phyloP scores from a whole-genome alignment of 2,329 filamentous ascomycete species.

The Cladosporium halotolerans region DNA sequence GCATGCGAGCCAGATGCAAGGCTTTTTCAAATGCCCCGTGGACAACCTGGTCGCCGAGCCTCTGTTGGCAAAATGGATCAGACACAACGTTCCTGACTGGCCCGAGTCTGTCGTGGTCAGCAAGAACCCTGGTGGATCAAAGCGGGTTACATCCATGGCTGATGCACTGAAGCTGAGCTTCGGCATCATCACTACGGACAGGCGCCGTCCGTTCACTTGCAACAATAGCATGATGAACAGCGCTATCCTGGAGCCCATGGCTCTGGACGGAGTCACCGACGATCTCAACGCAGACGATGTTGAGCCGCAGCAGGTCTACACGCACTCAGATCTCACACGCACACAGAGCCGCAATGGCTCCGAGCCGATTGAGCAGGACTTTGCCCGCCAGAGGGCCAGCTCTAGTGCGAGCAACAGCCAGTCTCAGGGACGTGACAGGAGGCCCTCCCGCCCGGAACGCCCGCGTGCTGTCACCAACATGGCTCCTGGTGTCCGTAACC shows the following conservation, averaged over 20 bases:
- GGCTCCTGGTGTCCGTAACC: conserved; percentile 15
- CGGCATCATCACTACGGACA: conserved; percentile 86
- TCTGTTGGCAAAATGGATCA: conserved; percentile 91
- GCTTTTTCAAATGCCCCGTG: conserved; percentile 95
- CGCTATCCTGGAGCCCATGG: conserved; percentile 57
- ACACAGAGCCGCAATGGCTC: neutral
- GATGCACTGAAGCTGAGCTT: conserved; percentile 97
- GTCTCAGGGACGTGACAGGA: conserved; percentile 9
- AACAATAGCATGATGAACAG: conserved; percentile 66
- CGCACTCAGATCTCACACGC: neutral
- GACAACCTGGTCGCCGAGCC: conserved; percentile 97
- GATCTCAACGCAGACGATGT: conserved; percentile 26
- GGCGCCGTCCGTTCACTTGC: conserved; percentile 41
- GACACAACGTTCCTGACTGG: conserved; percentile 81
- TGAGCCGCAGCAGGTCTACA: conserved; percentile 13
- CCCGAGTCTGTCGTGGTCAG: conserved; percentile 90
- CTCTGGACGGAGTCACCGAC: conserved; percentile 32
- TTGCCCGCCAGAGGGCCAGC: conserved; percentile 18
- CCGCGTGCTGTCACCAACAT: conserved; percentile 8
- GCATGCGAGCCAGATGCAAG: conserved; percentile 93
- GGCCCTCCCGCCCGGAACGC: conserved; percentile 7
- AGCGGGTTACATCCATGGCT: conserved; percentile 90
- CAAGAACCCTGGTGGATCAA: conserved; percentile 96
- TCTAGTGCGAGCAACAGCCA: conserved; percentile 13
- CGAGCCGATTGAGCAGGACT: conserved; percentile 23